Evolutionary conservation across 1,139 yeast genomes (phyloP).

Genomic region (Oligophagozyma castellii): DNA sequence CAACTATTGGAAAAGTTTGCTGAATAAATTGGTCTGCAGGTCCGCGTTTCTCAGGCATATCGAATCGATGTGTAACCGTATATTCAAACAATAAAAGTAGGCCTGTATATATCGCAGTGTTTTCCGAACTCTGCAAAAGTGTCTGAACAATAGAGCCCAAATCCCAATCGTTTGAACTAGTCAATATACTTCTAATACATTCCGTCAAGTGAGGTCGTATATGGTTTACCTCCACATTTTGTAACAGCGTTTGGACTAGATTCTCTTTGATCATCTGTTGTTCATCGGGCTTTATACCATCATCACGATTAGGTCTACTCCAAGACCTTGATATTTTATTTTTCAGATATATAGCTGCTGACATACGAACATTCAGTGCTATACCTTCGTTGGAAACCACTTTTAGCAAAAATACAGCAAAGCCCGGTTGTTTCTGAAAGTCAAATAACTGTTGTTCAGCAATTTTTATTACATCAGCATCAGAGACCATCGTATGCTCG

Average conservation of each 20-base stretch:
- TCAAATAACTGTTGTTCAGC: conserved; percentile 58
- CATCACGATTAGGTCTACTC: conserved; percentile 29
- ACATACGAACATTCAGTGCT: conserved; percentile 37
- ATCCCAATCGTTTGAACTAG: conserved; percentile 32
- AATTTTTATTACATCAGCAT: conserved; percentile 44
- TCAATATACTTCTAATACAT: conserved; percentile 49
- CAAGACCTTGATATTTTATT: conserved; percentile 48
- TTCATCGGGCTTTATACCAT: conserved; percentile 36
- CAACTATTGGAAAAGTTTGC: conserved; percentile 43
- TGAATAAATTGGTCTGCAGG: conserved; percentile 35
- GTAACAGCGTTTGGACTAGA: conserved; percentile 35
- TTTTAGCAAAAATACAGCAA: conserved; percentile 43
- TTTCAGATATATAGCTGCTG: conserved; percentile 57
- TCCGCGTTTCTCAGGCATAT: conserved; percentile 32
- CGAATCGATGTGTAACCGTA: conserved; percentile 46
- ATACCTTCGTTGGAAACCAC: conserved; percentile 36
- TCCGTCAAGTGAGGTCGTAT: conserved; percentile 53
- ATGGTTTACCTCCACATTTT: conserved; percentile 27
- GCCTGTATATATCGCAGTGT: conserved; percentile 44
- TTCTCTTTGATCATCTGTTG: conserved; percentile 38
- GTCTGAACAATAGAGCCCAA: conserved; percentile 24
- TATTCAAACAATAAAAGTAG: conserved; percentile 43
- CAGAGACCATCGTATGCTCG: conserved; percentile 65
- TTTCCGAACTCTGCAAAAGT: conserved; percentile 34
- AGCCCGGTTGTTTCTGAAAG: conserved; percentile 42